These are phyloP conservation scores for Scedosporium dehoogii DNA, from an alignment of 2,329 filamentous ascomycete genomes.

Conservation along the genomic window DNA sequence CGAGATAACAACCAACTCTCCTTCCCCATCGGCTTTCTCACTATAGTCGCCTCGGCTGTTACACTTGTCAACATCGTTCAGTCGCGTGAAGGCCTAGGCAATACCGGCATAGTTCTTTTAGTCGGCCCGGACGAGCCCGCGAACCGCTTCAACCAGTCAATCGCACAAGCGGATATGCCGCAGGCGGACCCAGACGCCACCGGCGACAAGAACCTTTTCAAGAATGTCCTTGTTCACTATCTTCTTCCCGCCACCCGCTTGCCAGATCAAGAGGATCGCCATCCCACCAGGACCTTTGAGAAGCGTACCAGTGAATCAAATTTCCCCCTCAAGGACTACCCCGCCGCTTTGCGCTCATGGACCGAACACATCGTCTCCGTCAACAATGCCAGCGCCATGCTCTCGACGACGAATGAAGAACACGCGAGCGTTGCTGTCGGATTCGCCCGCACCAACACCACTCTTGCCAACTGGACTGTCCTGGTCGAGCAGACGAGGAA, in stretches of 20 bases:
- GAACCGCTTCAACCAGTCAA: constrained; percentile 48
- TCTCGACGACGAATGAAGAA: constrained; percentile 67
- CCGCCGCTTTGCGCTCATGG: constrained; percentile 52
- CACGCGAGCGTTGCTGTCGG: constrained; percentile 64
- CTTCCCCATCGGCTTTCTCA: constrained; percentile 75
- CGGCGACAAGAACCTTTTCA: constrained; percentile 28
- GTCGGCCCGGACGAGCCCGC: constrained; percentile 56
- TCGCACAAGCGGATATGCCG: constrained; percentile 35
- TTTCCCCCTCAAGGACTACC: constrained; percentile 54
- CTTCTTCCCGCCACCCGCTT: constrained; percentile 45
- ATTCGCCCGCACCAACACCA: constrained; percentile 58
- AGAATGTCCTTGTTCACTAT: constrained; percentile 41
- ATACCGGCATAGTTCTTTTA: constrained; percentile 60
- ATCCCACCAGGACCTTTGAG: constrained; percentile 21
- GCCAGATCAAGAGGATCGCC: constrained; percentile 33
- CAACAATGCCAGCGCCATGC: constrained; percentile 59
- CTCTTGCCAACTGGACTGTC: constrained; percentile 71
- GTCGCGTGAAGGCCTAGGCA: constrained; percentile 59
- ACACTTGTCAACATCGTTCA: constrained; percentile 52
- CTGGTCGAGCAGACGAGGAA: constrained; percentile 64
- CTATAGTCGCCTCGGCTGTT: constrained; percentile 60
- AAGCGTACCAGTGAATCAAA: constrained; percentile 32
- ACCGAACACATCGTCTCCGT: constrained; percentile 34
- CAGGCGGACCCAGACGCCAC: constrained; percentile 37
- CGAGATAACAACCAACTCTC: constrained; percentile 51